Base-by-base conservation (phyloP, 805 yeast genomes). In the Yamadazyma ubonensis region DNA sequence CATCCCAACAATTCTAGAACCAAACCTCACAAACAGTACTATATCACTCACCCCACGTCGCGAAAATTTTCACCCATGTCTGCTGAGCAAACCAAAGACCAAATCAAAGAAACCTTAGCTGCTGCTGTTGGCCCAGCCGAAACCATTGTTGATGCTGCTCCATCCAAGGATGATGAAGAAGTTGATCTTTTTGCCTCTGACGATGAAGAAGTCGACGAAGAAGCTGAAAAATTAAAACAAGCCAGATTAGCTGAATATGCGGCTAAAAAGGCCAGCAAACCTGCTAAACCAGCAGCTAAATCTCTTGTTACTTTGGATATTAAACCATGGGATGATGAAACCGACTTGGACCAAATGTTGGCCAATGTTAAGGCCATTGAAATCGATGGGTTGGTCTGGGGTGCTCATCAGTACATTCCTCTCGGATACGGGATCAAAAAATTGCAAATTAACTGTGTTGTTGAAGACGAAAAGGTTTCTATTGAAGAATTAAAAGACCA, bases 261-360 rank as follows among this genome's bases (percentile, higher is more conserved):
- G 63, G 96, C 95, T 62, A 89, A 85, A 82, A 93, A 93, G 84
- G 96, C 96, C 55, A 82, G 91, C 57, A 86, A 86, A 77, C 95
- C 95, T 67, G 88, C 99, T 61, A 89, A 89, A 81, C 89, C 98
- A 61, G 96, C 96, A 71, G 97, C 99, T 65, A 93, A 93, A 80
- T 87, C 97, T 48, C 75, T 89, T 57, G 96, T 93, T 63, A 91
- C 99, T 63, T 66, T 93, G 61, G 99, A 93, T 59, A 95, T 93
- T 59, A 93, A 93, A 83, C 98, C 97, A 76, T 93, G 99, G 99
- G 99, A 93, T 73, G 98, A 93, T 64, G 98, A 93, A 80, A 93
- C 99, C 58, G 83, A 91, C 66, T 78, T 93, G 67, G 95, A 93
- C 50, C 83, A 83, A 71, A 65, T 93, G 75, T 71, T 87, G 57